Evolutionary conservation across 176 grass and related monocot genomes (phyloP).

Genomic region (Lolium perenne): DNA sequence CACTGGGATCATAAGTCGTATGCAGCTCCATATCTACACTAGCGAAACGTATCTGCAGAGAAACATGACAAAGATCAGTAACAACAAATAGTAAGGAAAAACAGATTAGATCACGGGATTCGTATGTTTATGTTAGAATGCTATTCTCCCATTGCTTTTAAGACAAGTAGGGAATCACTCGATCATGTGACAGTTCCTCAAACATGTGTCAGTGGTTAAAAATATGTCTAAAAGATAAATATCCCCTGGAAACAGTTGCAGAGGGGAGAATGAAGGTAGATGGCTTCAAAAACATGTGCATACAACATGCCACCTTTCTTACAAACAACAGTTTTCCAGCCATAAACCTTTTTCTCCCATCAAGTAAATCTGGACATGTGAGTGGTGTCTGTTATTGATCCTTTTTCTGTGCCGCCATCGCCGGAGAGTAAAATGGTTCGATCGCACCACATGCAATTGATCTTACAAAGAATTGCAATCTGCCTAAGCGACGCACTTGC

Average conservation of each 20-base stretch:
- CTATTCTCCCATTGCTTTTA: not conserved
- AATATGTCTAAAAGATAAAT: not conserved
- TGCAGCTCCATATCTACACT: conserved; percentile 91
- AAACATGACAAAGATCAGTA: not conserved
- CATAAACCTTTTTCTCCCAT: not conserved
- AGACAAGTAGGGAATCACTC: not conserved
- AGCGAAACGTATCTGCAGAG: conserved; percentile 85
- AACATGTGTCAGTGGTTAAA: not conserved
- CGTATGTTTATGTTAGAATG: not conserved
- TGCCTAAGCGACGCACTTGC: no score
- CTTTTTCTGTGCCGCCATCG: no score
- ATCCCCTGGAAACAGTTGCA: not conserved
- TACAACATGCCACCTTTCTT: not conserved
- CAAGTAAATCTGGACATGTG: not conserved
- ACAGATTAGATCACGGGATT: not conserved
- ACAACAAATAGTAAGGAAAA: not conserved
- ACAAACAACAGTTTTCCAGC: not conserved
- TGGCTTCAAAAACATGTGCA: not conserved
- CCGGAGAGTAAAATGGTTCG: no score
- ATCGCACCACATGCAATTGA: no score
- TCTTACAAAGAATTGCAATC: no score
- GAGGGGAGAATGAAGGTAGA: not conserved
- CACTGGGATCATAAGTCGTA: conserved; percentile 77
- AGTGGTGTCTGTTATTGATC: no score
- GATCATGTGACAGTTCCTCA: not conserved